phyloP scores from a whole-genome alignment of 1,139 yeast genomes.

The Geotrichum australiense region DNA sequence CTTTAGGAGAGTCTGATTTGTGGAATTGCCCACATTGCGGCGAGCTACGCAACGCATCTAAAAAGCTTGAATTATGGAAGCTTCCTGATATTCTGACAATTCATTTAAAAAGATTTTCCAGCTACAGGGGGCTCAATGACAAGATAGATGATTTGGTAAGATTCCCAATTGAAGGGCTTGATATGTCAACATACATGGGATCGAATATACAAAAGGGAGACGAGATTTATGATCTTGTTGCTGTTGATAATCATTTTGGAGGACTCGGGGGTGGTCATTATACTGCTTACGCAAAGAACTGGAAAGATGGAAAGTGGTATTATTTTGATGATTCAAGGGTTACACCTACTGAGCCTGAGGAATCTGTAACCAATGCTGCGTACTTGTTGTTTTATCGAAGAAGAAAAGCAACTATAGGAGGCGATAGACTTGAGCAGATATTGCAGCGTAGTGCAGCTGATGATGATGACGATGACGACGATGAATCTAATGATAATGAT shows the following conservation, averaged over 20 bases:
- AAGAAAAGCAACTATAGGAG: constrained; percentile 29
- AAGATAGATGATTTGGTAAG: constrained; percentile 80
- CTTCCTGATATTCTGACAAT: constrained; percentile 86
- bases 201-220: constrained; percentile 40
- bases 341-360: constrained; percentile 48
- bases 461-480: too few species aligned
- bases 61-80: constrained; percentile 85
- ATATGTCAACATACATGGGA: constrained; percentile 43
- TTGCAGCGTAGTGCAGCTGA: too few species aligned
- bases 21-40: constrained; percentile 94
- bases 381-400: constrained; percentile 78
- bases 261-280: constrained; percentile 98
- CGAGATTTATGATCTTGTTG: constrained; percentile 69
- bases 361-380: constrained; percentile 70
- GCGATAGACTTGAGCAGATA: constrained; percentile 1
- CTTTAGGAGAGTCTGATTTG: constrained; percentile 79
- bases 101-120: constrained; percentile 86
- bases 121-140: constrained; percentile 78
- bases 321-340: constrained; percentile 86
- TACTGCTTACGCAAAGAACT: constrained; percentile 81
- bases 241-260: constrained; percentile 93
- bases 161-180: constrained; percentile 81
- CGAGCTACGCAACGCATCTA: constrained; percentile 85
- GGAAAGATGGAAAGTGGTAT: constrained; percentile 75
- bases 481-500: too few species aligned